phyloP scores from a whole-genome alignment of 352 stramenopile species.

The Phytophthora constricta region DNA sequence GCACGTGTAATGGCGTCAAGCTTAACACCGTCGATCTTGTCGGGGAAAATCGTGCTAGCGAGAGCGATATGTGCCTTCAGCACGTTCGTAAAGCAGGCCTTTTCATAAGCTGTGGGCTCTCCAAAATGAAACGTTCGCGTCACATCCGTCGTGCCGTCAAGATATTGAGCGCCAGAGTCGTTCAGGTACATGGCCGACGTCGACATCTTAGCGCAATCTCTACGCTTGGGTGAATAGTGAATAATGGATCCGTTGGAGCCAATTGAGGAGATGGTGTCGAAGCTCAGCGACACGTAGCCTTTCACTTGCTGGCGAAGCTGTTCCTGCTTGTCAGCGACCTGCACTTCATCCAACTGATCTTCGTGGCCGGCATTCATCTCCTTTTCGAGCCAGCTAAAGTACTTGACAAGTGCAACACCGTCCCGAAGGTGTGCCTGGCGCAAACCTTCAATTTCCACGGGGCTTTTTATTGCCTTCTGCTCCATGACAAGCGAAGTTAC shows the following conservation, averaged over 20 bases:
- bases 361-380: conserved; percentile 59
- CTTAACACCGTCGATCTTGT: conserved; percentile 94
- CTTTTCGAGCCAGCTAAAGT: conserved; percentile 94
- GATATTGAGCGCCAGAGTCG: conserved; percentile 99
- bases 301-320: conserved; percentile 84
- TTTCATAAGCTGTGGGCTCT: conserved; percentile 91
- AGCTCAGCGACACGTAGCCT: conserved; percentile 94
- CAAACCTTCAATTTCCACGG: conserved; percentile 96
- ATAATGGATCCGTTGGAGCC: conserved; percentile 98
- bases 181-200: conserved; percentile 97
- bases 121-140: conserved; percentile 99
- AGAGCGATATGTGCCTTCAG: conserved; percentile 98
- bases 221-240: conserved; percentile 90
- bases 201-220: conserved; percentile 87
- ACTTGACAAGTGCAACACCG: conserved; percentile 94
- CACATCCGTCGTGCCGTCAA: conserved; percentile 99
- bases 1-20: conserved; percentile 97
- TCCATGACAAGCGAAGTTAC: conserved; percentile 80
- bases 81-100: conserved; percentile 96
- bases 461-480: conserved; percentile 94
- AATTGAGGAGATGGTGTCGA: conserved; percentile 98
- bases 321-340: conserved; percentile 94
- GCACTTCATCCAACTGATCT: conserved; percentile 73
- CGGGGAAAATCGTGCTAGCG: conserved; percentile 83
- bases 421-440: conserved; percentile 95